Evolutionary conservation across 2,329 filamentous ascomycete genomes (phyloP), one percentile per base, ranked within the genome.

Genomic region (Cladosporium sp.): DNA sequence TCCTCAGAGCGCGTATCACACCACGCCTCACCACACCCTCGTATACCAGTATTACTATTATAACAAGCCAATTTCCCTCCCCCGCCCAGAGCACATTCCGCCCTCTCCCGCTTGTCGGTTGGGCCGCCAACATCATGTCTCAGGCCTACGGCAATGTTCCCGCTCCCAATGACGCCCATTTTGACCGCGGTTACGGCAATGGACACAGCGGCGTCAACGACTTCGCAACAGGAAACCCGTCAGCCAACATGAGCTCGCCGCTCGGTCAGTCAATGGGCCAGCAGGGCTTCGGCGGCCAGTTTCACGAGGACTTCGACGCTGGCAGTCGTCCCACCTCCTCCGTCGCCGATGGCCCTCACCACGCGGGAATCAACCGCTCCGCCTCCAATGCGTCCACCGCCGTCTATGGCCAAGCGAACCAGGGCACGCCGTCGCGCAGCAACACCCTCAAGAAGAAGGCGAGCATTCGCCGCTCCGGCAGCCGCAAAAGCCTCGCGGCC

Each of bases 391-490:
- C 77, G 50, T 80, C 69, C 51, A 68, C 65, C 63, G 65, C 65
- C 65, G 63, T 65, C 60, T 54, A 44, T n/a, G 44, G 44, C 4
- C 44, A 47, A 22, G 37, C 17, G 7, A 43, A 43, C 29, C 30
- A 43, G 3, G 72, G 64, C 67, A 75, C 59, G 62, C 76, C 62
- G 64, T 79, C 68, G 71, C 78, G 83, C 51, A 77, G 77, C 54
- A 88, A 89, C 53, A 96, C 91, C 0, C 76, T 97, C 60, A 93
- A 89, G 75, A 97, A 97, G 77, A 93, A 89, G 70, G 76, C 75
- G 19, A 95, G 90, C 8, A 66, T 96, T 52, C 85, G 85, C 58
- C 82, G 86, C 61, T 83, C 78, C 54, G 80, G 76, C 34, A 95
- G 89, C 64, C 84, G 86, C 48, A 82, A 84, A 60, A 95, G 89